Conservation (phyloP, 192 early-diverging fungal species). For the Entophlyctis helioformis region DNA sequence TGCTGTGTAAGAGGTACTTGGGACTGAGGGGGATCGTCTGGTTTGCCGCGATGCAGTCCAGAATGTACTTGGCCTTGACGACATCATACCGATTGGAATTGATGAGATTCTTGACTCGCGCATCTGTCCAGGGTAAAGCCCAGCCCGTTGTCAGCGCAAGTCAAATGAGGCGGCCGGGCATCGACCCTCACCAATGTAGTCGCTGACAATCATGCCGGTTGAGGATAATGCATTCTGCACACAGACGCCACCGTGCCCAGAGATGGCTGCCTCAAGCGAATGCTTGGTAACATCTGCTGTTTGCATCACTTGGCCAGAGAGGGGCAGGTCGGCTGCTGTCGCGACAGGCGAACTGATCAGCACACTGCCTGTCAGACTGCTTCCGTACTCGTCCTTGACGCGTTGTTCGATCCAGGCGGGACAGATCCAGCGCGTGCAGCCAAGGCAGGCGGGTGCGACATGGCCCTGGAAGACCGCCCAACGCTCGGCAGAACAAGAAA, state of each 20-base stretch:
- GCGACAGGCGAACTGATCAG: too few relatives aligned
- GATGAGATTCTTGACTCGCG: constrained; percentile 39
- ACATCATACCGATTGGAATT: constrained; percentile 37
- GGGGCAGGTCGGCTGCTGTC: too few relatives aligned
- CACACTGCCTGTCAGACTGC: too few relatives aligned
- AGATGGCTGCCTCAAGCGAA: constrained; percentile 53
- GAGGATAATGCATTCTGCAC: constrained; percentile 39
- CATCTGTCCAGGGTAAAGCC: constrained; percentile 15
- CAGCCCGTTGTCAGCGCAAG: background rate
- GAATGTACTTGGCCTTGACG: constrained; percentile 50
- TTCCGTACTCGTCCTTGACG: constrained; percentile 12
- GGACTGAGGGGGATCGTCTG: constrained; percentile 44
- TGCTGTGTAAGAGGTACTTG: constrained; percentile 54
- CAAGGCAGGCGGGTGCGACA: too few relatives aligned
- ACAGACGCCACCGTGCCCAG: constrained; percentile 48
- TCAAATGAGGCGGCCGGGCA: too few relatives aligned
- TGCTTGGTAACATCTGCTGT: too few relatives aligned
- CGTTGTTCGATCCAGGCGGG: too few relatives aligned
- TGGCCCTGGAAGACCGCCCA: too few relatives aligned
- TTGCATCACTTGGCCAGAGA: too few relatives aligned
- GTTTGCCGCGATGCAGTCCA: constrained; percentile 41
- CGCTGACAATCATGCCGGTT: background rate
- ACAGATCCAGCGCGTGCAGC: too few relatives aligned
- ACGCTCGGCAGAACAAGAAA: constrained; percentile 39
- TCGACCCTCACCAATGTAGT: too few relatives aligned